These are phyloP conservation scores for Pezicula radicicola DNA, from an alignment of 2,329 filamentous ascomycete genomes.

Conservation along the genomic window DNA sequence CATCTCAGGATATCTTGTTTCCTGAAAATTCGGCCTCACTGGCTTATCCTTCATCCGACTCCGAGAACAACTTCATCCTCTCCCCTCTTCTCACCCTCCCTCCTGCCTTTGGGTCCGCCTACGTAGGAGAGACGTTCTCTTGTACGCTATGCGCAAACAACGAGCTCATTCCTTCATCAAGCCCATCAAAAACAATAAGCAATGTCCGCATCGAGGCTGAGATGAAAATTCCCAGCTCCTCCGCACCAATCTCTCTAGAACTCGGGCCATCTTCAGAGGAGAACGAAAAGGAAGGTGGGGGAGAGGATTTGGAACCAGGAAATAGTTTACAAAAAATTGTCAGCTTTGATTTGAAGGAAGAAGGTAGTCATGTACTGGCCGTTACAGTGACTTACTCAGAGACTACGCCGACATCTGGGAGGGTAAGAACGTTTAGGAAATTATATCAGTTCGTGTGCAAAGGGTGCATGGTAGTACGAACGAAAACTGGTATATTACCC, in stretches of 20 bases:
- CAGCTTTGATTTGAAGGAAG: conserved; percentile 85
- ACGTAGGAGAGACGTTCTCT: conserved; percentile 91
- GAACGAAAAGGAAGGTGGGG: conserved; percentile 12
- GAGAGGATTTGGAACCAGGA: conserved; percentile 54
- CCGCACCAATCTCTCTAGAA: conserved; percentile 58
- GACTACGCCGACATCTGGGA: conserved; percentile 65
- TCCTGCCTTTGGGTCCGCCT: conserved; percentile 87
- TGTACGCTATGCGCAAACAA: conserved; percentile 97
- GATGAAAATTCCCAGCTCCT: conserved; percentile 82
- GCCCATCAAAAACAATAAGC: conserved; percentile 50
- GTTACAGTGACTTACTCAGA: conserved; percentile 96
- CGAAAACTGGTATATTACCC: conserved; percentile 67
- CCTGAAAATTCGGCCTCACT: conserved; percentile 59
- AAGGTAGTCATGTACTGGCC: conserved; percentile 88
- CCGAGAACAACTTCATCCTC: conserved; percentile 45
- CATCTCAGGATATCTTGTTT: conserved; percentile 39
- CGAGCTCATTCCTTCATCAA: conserved; percentile 51
- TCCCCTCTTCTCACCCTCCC: conserved; percentile 76
- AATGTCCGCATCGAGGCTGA: conserved; percentile 84
- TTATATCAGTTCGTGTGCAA: conserved; percentile 96
- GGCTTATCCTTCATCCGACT: conserved; percentile 58
- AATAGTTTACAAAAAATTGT: conserved; percentile 79
- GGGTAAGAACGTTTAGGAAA: conserved; percentile 86
- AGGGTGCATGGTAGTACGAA: conserved; percentile 83
- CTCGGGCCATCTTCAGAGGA: conserved; percentile 37